Percentiles rank a stretch among this genome's conserved stretches.
These are phyloP conservation scores for Hamigera avellanea DNA, from an alignment of 495 filamentous ascomycete genomes.

Conservation along the genomic window DNA sequence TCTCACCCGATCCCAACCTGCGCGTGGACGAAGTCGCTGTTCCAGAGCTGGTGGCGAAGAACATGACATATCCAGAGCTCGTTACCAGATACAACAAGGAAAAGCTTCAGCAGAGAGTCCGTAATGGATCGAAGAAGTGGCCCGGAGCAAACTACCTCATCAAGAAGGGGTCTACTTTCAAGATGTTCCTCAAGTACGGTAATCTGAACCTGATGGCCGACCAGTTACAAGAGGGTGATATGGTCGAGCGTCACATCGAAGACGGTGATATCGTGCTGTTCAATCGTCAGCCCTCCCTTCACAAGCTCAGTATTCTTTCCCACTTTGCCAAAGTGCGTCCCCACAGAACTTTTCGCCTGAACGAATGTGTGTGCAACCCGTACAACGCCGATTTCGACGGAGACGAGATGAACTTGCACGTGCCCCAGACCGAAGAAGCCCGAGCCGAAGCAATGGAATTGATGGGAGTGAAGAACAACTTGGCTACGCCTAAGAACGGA, in stretches of 20 bases:
- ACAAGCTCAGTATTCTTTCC: slow-evolving; percentile 95
- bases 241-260: slow-evolving; percentile 88
- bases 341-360: slow-evolving; percentile 91
- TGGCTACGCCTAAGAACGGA: slow-evolving; percentile 92
- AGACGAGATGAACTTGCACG: slow-evolving; percentile 98
- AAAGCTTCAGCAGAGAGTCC: slow-evolving; percentile 61
- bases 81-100: slow-evolving; percentile 72
- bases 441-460: slow-evolving; percentile 88
- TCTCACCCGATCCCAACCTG: slow-evolving; percentile 91
- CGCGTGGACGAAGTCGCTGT: slow-evolving; percentile 91
- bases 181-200: slow-evolving; percentile 64
- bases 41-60: slow-evolving; percentile 78
- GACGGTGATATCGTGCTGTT: slow-evolving; percentile 96
- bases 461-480: slow-evolving; percentile 97
- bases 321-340: slow-evolving; percentile 88
- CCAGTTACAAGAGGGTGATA: slow-evolving; percentile 67
- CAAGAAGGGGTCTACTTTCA: slow-evolving; percentile 58
- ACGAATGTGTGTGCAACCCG: slow-evolving; percentile 95
- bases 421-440: slow-evolving; percentile 96
- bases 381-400: slow-evolving; percentile 99
- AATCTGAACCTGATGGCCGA: slow-evolving; percentile 54
- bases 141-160: slow-evolving; percentile 78
- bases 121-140: slow-evolving; percentile 62
- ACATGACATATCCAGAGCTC: slow-evolving; percentile 87
- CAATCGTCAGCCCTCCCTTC: slow-evolving; percentile 93